A percentile compares a stretch with the other conserved stretches of the same genome.
These are phyloP conservation scores for Phaeoacremonium minimum DNA, from an alignment of 2,329 filamentous ascomycete species.

Conservation along the genomic window DNA sequence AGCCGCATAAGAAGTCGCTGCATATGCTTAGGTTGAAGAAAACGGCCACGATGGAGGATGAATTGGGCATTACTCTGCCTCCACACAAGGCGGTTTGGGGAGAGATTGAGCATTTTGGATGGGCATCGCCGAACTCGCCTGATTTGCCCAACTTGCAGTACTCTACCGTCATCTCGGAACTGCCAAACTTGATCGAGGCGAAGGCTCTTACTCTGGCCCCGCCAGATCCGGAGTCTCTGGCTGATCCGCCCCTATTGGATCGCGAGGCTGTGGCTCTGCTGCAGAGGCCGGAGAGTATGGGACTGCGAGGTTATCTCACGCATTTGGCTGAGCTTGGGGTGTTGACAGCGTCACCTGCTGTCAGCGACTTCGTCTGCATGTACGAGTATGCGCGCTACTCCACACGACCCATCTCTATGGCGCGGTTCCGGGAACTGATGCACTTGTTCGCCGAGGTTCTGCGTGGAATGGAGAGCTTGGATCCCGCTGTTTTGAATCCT, in stretches of 20 bases:
- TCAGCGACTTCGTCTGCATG: conserved; percentile 61
- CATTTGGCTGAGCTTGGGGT: conserved; percentile 67
- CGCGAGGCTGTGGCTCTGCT: conserved; percentile 66
- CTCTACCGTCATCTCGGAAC: conserved; percentile 71
- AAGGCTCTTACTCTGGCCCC: conserved; percentile 86
- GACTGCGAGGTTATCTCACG: conserved; percentile 72
- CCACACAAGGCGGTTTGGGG: conserved; percentile 65
- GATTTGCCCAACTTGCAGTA: conserved; percentile 83
- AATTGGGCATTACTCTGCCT: conserved; percentile 42
- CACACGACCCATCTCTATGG: conserved; percentile 60
- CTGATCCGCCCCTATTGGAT: conserved; percentile 49
- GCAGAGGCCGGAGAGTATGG: conserved; percentile 66
- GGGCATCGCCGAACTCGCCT: conserved; percentile 73
- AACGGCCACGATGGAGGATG: conserved; percentile 29
- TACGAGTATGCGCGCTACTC: conserved; percentile 90
- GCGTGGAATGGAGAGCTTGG: conserved; percentile 65
- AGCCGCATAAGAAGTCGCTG: conserved; percentile 12
- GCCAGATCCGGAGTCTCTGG: conserved; percentile 34
- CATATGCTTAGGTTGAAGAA: conserved; percentile 23
- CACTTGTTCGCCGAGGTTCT: conserved; percentile 77
- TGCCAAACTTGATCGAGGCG: conserved; percentile 87
- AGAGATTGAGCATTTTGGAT: conserved; percentile 79
- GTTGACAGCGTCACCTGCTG: conserved; percentile 37
- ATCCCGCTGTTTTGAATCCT: conserved; percentile 44
- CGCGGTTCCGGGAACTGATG: conserved; percentile 76